A percentile compares a stretch with the other conserved stretches of the same genome.
These are phyloP conservation scores for Claviceps purpurea DNA, from an alignment of 2,329 filamentous ascomycete genomes.

Conservation along the genomic window DNA sequence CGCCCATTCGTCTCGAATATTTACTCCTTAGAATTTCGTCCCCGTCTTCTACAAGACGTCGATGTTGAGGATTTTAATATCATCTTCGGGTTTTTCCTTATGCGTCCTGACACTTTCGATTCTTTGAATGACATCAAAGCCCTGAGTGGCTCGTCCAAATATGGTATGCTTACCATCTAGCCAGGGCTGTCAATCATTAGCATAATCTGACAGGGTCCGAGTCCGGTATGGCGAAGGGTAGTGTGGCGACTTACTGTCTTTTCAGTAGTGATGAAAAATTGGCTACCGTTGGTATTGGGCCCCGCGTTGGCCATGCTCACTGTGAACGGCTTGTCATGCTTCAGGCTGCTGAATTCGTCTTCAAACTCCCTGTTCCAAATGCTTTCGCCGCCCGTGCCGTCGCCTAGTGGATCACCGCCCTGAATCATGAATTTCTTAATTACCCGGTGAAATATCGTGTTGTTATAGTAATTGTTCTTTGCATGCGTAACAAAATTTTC, in stretches of 20 bases:
- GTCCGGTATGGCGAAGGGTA: neutral
- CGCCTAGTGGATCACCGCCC: conserved; percentile 85
- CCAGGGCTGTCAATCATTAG: conserved; percentile 50
- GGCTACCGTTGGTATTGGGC: conserved; percentile 85
- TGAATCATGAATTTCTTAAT: conserved; percentile 99
- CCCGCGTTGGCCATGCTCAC: conserved; percentile 97
- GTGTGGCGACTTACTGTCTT: conserved; percentile 54
- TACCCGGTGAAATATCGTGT: conserved; percentile 91
- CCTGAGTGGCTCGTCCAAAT: conserved; percentile 81
- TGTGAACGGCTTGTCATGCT: conserved; percentile 92
- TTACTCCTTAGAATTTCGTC: neutral
- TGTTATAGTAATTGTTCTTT: conserved; percentile 88
- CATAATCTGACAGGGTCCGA: conserved; percentile 3
- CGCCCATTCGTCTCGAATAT: too few relatives aligned
- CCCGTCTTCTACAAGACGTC: conserved; percentile 32
- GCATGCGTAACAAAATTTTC: conserved; percentile 96
- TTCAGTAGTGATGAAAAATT: conserved; percentile 98
- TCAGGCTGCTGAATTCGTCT: conserved; percentile 83
- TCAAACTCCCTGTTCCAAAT: conserved; percentile 93
- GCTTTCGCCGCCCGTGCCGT: conserved; percentile 75
- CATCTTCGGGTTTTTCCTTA: conserved; percentile 88
- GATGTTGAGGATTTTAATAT: conserved; percentile 95
- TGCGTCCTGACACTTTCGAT: conserved; percentile 84
- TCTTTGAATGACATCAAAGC: conserved; percentile 86
- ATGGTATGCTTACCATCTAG: conserved; percentile 93